phyloP scores from a whole-genome alignment of 2,329 filamentous ascomycete species.

The Alternaria arborescens region DNA sequence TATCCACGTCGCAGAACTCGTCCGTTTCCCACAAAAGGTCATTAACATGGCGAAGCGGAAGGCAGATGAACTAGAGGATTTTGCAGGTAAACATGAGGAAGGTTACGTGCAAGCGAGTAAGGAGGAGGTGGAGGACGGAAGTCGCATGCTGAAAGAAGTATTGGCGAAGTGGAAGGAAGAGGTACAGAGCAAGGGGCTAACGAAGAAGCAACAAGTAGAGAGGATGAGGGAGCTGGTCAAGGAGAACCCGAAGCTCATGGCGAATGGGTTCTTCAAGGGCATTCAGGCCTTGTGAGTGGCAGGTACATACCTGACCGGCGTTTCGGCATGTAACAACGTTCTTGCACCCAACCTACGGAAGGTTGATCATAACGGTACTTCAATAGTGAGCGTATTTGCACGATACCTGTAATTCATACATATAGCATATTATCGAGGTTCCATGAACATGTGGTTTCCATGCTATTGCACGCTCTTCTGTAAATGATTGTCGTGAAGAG shows the following conservation, averaged over 20 bases:
- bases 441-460: neutral
- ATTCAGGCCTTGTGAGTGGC: conserved; percentile 55
- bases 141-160: conserved; percentile 81
- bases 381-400: neutral
- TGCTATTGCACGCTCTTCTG: neutral
- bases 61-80: conserved; percentile 97
- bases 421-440: neutral
- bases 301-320: neutral
- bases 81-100: conserved; percentile 78
- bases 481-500: neutral
- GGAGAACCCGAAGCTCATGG: conserved; percentile 70
- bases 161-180: conserved; percentile 84
- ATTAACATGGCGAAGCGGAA: conserved; percentile 99
- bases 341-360: neutral
- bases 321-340: neutral
- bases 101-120: conserved; percentile 62
- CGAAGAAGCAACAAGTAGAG: conserved; percentile 74
- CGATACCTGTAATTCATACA: neutral
- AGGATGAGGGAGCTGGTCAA: conserved; percentile 82
- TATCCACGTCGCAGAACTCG: conserved; percentile 96
- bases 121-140: conserved; percentile 89
- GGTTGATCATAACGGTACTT: neutral
- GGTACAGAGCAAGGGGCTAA: conserved; percentile 66
- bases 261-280: conserved; percentile 73
- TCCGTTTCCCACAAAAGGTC: conserved; percentile 95